Conservation (phyloP, 306 rosid species). For the Amphicarpaea edgeworthii region DNA sequence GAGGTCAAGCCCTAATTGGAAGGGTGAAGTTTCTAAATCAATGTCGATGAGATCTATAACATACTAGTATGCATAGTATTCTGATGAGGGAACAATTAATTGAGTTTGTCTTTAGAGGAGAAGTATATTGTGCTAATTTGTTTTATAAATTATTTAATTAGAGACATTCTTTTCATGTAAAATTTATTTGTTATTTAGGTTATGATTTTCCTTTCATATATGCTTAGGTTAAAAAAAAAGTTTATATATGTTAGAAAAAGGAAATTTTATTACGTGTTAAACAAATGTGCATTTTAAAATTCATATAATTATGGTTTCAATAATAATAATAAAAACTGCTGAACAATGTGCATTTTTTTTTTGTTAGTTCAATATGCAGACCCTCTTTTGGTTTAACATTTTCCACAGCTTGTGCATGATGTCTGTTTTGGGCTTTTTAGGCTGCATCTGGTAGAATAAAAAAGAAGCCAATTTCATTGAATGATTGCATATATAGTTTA, state of each 20-base stretch:
- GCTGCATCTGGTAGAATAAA: not conserved
- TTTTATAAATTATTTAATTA: not conserved
- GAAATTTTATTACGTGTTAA: no score
- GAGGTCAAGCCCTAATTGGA: not conserved
- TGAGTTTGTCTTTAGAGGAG: not conserved
- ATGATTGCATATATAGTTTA: not conserved
- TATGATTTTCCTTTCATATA: not conserved
- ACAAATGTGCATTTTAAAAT: no score
- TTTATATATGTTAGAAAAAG: not conserved
- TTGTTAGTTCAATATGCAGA: not conserved
- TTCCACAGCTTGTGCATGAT: not conserved
- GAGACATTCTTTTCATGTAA: not conserved
- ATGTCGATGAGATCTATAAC: not conserved
- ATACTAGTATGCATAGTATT: not conserved
- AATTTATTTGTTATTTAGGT: not conserved
- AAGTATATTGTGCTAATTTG: no score
- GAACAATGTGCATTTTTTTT: no score
- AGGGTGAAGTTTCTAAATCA: not conserved
- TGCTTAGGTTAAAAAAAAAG: no score
- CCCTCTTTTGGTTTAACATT: not conserved
- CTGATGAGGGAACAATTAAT: not conserved
- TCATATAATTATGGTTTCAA: no score
- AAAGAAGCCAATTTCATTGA: not conserved
- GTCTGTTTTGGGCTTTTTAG: not conserved
- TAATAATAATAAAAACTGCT: no score